Base-by-base conservation (phyloP, 2,329 filamentous ascomycete species). In the Arthrobotrys conoides region DNA sequence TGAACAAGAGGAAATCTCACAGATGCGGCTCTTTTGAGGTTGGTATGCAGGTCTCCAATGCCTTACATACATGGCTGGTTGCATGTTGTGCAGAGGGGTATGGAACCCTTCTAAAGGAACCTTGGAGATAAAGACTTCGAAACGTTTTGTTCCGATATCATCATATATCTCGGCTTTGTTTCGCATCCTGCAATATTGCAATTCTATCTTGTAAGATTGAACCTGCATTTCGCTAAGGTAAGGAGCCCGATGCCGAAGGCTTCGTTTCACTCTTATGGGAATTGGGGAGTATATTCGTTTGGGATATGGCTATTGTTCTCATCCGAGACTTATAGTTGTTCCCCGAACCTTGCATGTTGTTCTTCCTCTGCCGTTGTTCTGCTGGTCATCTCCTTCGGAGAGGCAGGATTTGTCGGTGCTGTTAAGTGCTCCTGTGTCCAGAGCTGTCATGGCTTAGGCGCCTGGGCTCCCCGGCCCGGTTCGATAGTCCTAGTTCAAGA, bases 151-250 rank as follows among this genome's bases (percentile, higher is more conserved):
- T 71, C 72, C 65, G 57, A 70, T 66, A 76, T 76, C 72, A 68
- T 66, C 66, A 64, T n/a, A 59, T 67, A 71, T 71, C 53, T 77
- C 73, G 73, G 73, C 61, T 77, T 63, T 68, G 73, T 77, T 77
- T 77, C 73, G 73, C 27, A 67, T 68, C 33, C 51, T 72, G 75
- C 75, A 73, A 36, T 51, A 48, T 48, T 48, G 38, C 38, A 41
- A 41, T 65, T 41, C 49, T 46, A 55, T 20, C 57, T 65, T 46
- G 57, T 61, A 44, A 71, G 66, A 76, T 44, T 44, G 55, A 66
- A 71, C 63, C 75, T 77, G 68, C 75, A 68, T 71, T 49, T 72
- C 68, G 68, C 61, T 53, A 72, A 68, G 46, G 59, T 63, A 46
- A 59, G 55, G 24, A 48, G 44, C 30, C n/a, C 38, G 51, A 73